A percentile compares a stretch with the other conserved stretches of the same genome.
These are phyloP conservation scores for Penicillium nucicola DNA, from an alignment of 495 filamentous ascomycete species.

Conservation along the genomic window DNA sequence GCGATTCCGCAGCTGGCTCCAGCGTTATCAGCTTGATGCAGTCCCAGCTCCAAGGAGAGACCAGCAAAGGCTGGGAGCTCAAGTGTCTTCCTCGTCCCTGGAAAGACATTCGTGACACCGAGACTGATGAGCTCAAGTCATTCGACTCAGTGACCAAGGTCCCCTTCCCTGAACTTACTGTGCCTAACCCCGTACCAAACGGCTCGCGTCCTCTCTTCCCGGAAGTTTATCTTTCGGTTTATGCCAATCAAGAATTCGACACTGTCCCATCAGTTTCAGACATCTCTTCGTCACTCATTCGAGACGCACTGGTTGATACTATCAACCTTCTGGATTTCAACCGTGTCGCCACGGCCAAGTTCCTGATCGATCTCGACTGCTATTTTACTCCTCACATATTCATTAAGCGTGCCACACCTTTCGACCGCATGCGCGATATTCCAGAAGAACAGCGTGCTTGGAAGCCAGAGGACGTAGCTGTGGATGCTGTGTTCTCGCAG, in stretches of 20 bases:
- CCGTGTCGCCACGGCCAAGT: constrained; percentile 78
- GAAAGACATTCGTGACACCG: constrained; percentile 52
- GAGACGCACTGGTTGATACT: constrained; percentile 86
- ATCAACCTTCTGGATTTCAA: constrained; percentile 95
- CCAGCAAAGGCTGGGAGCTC: constrained; percentile 67
- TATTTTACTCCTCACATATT: constrained; percentile 88
- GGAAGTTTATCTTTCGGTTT: constrained; percentile 92
- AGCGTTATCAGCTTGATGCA: constrained; percentile 85
- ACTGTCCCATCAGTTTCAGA: constrained; percentile 77
- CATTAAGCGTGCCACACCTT: constrained; percentile 86
- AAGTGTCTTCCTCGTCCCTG: constrained; percentile 82
- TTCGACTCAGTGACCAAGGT: constrained; percentile 64
- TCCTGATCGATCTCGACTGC: constrained; percentile 89
- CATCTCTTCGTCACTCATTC: constrained; percentile 75
- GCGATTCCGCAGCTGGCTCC: constrained; percentile 50
- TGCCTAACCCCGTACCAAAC: constrained; percentile 71
- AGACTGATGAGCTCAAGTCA: constrained; percentile 35
- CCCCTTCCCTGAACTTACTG: constrained; percentile 64
- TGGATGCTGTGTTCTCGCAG: constrained; percentile 96
- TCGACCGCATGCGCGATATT: constrained; percentile 80
- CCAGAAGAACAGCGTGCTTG: constrained; percentile 65
- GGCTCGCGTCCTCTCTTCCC: constrained; percentile 79
- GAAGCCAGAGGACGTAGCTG: constrained; percentile 97
- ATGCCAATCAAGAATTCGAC: constrained; percentile 81
- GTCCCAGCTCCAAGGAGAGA: constrained; percentile 73